Conservation (phyloP, 148 eudicot genomes). For the Rhododendron vialii region DNA sequence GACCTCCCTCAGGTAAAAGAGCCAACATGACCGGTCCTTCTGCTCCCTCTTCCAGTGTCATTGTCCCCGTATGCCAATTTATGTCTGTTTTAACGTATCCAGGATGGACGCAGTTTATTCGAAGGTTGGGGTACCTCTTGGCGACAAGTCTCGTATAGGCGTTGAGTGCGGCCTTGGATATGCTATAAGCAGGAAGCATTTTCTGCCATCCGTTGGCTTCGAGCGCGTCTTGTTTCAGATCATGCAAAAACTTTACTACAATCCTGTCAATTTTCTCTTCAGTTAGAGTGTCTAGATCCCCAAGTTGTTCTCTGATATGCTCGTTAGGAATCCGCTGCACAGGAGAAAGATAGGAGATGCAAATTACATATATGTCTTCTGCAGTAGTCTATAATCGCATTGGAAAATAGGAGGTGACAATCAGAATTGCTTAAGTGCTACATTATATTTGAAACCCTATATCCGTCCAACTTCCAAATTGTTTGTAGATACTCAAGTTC, state of each 20-base stretch:
- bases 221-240: conserved; percentile 23
- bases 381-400: background rate
- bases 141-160: conserved; percentile 42
- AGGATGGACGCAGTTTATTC: conserved; percentile 41
- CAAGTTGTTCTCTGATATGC: conserved; percentile 31
- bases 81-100: conserved; percentile 35
- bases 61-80: conserved; percentile 39
- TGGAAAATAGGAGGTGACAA: background rate
- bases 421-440: background rate
- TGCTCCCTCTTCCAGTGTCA: conserved; percentile 43
- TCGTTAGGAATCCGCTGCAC: conserved; percentile 34
- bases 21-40: conserved; percentile 39
- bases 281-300: conserved; percentile 23
- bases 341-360: background rate
- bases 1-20: conserved; percentile 32
- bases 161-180: conserved; percentile 36
- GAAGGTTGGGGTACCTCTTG: conserved; percentile 31
- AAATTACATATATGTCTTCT: background rate
- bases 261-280: conserved; percentile 34
- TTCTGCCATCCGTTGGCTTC: conserved; percentile 43
- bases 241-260: conserved; percentile 29
- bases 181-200: conserved; percentile 46
- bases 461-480: background rate
- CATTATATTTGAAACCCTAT: background rate
- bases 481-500: background rate